These are phyloP conservation scores for Glycine tomentella DNA, from an alignment of 306 rosid species.

Conservation along the genomic window DNA sequence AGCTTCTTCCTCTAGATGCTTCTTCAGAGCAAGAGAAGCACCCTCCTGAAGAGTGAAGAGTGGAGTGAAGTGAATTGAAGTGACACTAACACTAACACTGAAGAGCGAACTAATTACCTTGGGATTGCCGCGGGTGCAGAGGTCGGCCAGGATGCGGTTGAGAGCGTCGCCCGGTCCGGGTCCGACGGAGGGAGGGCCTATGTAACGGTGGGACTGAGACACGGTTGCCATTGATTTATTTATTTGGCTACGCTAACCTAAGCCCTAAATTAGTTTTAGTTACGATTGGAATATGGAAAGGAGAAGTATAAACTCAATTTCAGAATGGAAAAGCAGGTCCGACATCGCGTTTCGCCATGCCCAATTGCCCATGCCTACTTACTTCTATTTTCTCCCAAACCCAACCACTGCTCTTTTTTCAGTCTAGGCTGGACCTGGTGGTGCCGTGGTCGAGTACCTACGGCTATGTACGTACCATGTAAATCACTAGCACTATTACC, in stretches of 20 bases:
- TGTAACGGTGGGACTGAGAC: slow-evolving; percentile 67
- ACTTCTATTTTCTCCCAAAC: too few relatives aligned
- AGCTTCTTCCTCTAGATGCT: slow-evolving; percentile 92
- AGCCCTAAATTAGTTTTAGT: slow-evolving; percentile 42
- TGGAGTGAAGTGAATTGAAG: neutral
- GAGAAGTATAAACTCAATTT: neutral
- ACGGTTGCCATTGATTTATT: slow-evolving; percentile 55
- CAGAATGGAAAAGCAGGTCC: neutral
- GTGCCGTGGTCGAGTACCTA: too few relatives aligned
- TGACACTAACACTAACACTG: neutral
- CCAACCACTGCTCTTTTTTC: too few relatives aligned
- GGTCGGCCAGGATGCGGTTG: slow-evolving; percentile 83
- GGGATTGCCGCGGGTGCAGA: slow-evolving; percentile 87
- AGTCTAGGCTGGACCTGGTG: too few relatives aligned
- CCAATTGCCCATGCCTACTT: too few relatives aligned
- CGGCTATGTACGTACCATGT: too few relatives aligned
- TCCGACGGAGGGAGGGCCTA: slow-evolving; percentile 61
- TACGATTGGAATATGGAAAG: neutral
- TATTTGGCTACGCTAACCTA: slow-evolving; percentile 10
- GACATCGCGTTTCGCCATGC: slow-evolving; percentile 36
- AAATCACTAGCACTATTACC: too few relatives aligned
- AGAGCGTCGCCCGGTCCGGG: slow-evolving; percentile 78
- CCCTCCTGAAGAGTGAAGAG: slow-evolving; percentile 67
- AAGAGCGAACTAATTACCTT: slow-evolving; percentile 51
- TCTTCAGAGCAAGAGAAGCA: slow-evolving; percentile 77